Percentiles rank a stretch among this genome's conserved stretches.
Evolutionary conservation across 345 rosid species (phyloP).

Genomic region (Raphanus sativus): DNA sequence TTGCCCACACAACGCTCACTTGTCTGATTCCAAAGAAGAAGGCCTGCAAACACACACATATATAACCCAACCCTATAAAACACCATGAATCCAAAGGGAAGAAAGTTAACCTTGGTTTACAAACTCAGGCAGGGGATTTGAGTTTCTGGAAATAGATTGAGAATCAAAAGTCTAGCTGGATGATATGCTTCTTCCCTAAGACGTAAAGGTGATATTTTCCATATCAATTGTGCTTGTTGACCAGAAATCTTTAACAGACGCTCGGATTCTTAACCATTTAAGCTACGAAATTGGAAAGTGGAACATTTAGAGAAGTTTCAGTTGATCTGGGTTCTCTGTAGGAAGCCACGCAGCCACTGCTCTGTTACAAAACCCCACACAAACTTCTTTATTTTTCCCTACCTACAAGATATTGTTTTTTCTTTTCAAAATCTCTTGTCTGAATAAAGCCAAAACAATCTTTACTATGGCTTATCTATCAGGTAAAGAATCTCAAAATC

Average conservation of each 20-base stretch:
- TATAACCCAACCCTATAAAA: background rate
- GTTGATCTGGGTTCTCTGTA: constrained; percentile 43
- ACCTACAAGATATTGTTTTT: background rate
- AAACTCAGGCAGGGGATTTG: constrained; percentile 49
- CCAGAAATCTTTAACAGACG: constrained; percentile 58
- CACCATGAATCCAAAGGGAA: background rate
- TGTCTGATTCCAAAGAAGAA: constrained; percentile 79
- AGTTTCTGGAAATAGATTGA: constrained; percentile 39
- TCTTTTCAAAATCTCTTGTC: background rate
- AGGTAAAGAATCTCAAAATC: too few relatives aligned
- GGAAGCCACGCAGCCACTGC: constrained; percentile 50
- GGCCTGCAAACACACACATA: constrained; percentile 47
- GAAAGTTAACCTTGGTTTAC: constrained; percentile 65
- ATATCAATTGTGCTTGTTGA: constrained; percentile 19
- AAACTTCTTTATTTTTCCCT: constrained; percentile 3
- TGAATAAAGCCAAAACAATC: too few relatives aligned
- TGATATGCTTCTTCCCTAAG: constrained; percentile 65
- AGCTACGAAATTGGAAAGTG: constrained; percentile 34
- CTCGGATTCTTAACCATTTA: constrained; percentile 41
- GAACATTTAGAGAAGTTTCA: constrained; percentile 29
- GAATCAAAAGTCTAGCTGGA: constrained; percentile 53
- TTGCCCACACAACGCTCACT: constrained; percentile 71
- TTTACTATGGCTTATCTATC: background rate
- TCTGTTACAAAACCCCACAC: constrained; percentile 42
- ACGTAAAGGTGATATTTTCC: constrained; percentile 55